Evolutionary conservation across 305 asterid species (phyloP).

Genomic region (Solanum aculeatissimum): DNA sequence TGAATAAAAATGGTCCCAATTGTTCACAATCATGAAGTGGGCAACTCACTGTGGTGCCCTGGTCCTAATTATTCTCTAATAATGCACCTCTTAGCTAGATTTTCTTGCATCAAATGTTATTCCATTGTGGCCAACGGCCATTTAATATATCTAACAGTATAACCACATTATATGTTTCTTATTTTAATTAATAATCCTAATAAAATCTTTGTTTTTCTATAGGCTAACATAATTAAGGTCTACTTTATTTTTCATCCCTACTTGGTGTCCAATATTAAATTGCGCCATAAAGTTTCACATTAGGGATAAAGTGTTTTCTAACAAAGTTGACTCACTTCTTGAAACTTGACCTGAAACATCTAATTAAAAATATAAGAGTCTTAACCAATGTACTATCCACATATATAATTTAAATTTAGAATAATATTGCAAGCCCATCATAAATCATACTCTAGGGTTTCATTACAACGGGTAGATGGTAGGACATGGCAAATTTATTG

Average conservation of each 20-base stretch:
- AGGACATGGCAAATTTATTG: neutral
- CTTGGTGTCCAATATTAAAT: neutral
- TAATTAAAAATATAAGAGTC: neutral
- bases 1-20: neutral
- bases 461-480: neutral
- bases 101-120: neutral
- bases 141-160: neutral
- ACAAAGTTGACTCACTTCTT: neutral
- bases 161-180: neutral
- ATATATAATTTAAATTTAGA: neutral
- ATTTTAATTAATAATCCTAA: neutral
- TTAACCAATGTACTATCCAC: neutral
- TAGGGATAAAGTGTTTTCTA: neutral
- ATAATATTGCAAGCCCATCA: neutral
- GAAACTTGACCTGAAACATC: neutral
- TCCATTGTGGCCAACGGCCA: neutral
- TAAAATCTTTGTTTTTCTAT: neutral
- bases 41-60: neutral
- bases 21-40: neutral
- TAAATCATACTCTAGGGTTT: neutral
- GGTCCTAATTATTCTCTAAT: neutral
- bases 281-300: rapidly evolving
- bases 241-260: neutral
- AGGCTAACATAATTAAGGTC: neutral
- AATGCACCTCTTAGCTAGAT: neutral